Percentiles rank a stretch among this genome's conserved stretches.
Evolutionary conservation across 768 basidiomycete genomes (phyloP).

Genomic region (Termitomyces sp.): DNA sequence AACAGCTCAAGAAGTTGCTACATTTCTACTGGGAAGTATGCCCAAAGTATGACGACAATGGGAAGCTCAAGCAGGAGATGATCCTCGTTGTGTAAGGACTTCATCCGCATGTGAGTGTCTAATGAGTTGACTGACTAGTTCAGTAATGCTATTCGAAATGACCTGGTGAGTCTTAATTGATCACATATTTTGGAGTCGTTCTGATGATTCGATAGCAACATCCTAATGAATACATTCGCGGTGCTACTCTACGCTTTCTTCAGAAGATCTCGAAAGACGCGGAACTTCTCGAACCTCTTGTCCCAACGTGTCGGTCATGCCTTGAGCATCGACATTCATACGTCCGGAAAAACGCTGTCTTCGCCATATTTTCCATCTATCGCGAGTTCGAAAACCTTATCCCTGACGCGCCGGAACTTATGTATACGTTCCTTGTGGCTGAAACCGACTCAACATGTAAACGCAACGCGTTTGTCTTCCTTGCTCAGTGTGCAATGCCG

Average conservation of each 20-base stretch:
- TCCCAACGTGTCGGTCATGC: conserved; percentile 90
- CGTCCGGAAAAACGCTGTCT: conserved; percentile 97
- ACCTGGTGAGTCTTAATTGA: conserved; percentile 61
- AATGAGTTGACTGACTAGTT: conserved; percentile 1
- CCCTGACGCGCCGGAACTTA: conserved; percentile 64
- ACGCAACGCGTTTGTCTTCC: conserved; percentile 95
- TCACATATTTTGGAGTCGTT: background rate
- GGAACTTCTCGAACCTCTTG: conserved; percentile 92
- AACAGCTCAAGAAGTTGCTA: conserved; percentile 94
- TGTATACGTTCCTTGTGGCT: conserved; percentile 93
- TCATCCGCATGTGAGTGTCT: background rate
- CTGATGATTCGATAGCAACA: conserved; percentile 68
- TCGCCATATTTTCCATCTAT: conserved; percentile 93
- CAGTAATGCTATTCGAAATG: conserved; percentile 96
- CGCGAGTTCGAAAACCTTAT: conserved; percentile 76
- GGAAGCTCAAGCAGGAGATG: conserved; percentile 99
- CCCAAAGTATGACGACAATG: conserved; percentile 94
- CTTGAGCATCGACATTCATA: conserved; percentile 97
- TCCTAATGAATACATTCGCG: conserved; percentile 98
- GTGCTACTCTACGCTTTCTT: conserved; percentile 93
- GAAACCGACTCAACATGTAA: conserved; percentile 97
- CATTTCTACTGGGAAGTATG: conserved; percentile 98
- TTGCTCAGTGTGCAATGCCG: conserved; percentile 80
- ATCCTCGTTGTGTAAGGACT: conserved; percentile 90
- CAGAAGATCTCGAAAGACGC: conserved; percentile 93